Evolutionary conservation across 495 filamentous ascomycete species (phyloP).

Genomic region (Penicillium nucicola): DNA sequence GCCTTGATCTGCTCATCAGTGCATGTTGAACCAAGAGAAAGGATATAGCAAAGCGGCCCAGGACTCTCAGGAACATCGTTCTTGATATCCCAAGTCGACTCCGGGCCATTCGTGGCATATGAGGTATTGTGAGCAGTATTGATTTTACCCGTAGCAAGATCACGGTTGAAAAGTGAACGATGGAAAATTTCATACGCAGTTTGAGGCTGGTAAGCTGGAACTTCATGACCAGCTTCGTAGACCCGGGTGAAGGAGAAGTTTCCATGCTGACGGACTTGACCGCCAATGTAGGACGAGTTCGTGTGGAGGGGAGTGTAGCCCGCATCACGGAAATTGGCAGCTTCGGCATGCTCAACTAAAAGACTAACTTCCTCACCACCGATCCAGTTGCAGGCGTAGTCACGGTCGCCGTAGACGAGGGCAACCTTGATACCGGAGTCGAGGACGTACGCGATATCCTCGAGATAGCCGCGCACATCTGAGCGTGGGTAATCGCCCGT

Average conservation of each 20-base stretch:
- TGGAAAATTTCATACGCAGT: conserved; percentile 54
- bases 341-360: conserved; percentile 36
- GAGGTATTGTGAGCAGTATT: conserved; percentile 30
- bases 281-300: conserved; percentile 44
- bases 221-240: conserved; percentile 59
- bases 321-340: conserved; percentile 42
- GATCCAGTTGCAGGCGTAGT: conserved; percentile 57
- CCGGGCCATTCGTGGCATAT: conserved; percentile 49
- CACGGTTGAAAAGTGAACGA: conserved; percentile 49
- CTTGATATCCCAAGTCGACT: conserved; percentile 50
- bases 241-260: conserved; percentile 59
- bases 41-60: conserved; percentile 45
- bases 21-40: conserved; percentile 36
- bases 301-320: conserved; percentile 49
- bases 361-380: conserved; percentile 44
- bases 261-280: conserved; percentile 55
- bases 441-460: conserved; percentile 51
- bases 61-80: conserved; percentile 39
- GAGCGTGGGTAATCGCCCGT: conserved; percentile 47
- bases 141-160: conserved; percentile 55
- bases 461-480: conserved; percentile 47
- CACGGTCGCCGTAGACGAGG: conserved; percentile 63
- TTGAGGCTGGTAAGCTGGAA: conserved; percentile 57
- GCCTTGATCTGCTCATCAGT: conserved; percentile 46
- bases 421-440: conserved; percentile 61